These are phyloP conservation scores for Hansenula lynferdii DNA, from an alignment of 1,139 yeast species.

Conservation along the genomic window DNA sequence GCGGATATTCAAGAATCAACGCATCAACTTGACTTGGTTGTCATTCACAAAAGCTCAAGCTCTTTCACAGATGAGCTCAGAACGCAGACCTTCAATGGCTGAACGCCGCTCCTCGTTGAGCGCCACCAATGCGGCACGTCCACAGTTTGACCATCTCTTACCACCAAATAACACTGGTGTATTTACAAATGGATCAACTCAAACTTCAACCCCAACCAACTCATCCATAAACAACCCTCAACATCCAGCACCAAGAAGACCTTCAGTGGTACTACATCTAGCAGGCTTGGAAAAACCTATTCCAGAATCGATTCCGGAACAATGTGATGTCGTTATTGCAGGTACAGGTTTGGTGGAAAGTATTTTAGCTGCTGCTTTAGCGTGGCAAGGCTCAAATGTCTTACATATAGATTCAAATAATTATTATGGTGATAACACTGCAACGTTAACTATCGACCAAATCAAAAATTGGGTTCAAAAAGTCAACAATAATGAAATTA, in stretches of 20 bases:
- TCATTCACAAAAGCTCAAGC: not conserved
- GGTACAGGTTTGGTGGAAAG: slow-evolving; percentile 93
- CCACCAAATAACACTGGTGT: too few relatives aligned
- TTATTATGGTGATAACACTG: slow-evolving; percentile 84
- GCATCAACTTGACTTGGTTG: too few relatives aligned
- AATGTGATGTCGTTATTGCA: slow-evolving; percentile 81
- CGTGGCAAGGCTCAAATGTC: slow-evolving; percentile 97
- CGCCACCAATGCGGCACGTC: slow-evolving; percentile 13
- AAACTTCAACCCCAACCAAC: not conserved
- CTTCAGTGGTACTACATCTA: slow-evolving; percentile 63
- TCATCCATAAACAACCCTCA: not conserved
- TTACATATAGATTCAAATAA: slow-evolving; percentile 80
- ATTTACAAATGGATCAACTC: not conserved
- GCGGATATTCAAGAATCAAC: too few relatives aligned
- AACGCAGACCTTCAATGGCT: slow-evolving; percentile 63
- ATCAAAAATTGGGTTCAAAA: slow-evolving; percentile 73
- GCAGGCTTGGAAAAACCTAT: slow-evolving; percentile 73
- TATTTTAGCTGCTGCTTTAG: slow-evolving; percentile 86
- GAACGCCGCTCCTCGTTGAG: slow-evolving; percentile 48
- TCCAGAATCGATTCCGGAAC: slow-evolving; percentile 44
- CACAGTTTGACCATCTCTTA: slow-evolving; percentile 5
- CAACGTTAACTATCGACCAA: slow-evolving; percentile 84
- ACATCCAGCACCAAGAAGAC: not conserved
- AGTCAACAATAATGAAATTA: slow-evolving; percentile 40
- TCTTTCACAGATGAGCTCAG: slow-evolving; percentile 12